These are phyloP conservation scores for Durusdinium trenchii DNA, from an alignment of 73 alveolate genomes.

Conservation along the genomic window DNA sequence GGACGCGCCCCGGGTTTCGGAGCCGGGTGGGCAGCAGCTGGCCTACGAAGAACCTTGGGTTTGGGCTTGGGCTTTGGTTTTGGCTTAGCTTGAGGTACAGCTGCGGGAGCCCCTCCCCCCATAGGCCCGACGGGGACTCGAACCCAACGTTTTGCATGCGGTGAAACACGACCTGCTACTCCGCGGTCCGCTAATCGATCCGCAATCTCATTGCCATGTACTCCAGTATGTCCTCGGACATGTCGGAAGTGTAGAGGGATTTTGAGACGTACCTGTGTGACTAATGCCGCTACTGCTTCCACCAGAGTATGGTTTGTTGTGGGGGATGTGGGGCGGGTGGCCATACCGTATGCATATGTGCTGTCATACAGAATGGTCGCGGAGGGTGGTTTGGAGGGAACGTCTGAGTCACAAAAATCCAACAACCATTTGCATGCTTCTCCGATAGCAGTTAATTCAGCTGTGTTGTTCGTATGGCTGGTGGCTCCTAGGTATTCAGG, in stretches of 20 bases:
- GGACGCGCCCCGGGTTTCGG: not conserved
- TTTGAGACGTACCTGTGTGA: not conserved
- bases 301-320: not conserved
- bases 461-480: not conserved
- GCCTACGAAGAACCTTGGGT: not conserved
- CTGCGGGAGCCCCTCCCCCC: not conserved
- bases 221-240: slow-evolving; percentile 32
- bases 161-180: not conserved
- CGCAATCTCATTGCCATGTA: slow-evolving; percentile 24
- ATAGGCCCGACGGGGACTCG: not conserved
- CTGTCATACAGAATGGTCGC: not conserved
- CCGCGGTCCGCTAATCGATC: slow-evolving; percentile 2
- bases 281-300: not conserved
- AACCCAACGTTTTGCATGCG: not conserved
- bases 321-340: not conserved
- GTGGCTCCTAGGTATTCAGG: not conserved
- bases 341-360: not conserved
- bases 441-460: not conserved
- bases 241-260: not conserved
- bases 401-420: no score
- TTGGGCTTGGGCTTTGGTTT: not conserved
- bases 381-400: not conserved
- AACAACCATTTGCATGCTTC: not conserved
- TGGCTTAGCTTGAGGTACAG: not conserved
- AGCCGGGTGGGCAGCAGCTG: not conserved